phyloP scores from a whole-genome alignment of 2,329 filamentous ascomycete species.

The Aureobasidium pullulans region DNA sequence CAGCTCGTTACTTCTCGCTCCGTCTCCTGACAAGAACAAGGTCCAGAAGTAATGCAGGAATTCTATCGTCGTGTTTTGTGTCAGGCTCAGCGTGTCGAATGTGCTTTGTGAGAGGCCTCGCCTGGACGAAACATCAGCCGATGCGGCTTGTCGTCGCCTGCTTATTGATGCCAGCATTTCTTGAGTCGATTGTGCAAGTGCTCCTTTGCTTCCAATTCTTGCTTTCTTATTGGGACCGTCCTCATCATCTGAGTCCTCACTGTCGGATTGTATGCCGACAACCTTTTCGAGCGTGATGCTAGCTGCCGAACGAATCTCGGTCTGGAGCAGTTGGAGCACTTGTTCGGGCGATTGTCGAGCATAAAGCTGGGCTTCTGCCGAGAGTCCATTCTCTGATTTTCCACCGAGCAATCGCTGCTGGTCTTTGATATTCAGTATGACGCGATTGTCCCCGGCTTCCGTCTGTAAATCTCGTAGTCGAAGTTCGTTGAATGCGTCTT shows the following conservation, averaged over 20 bases:
- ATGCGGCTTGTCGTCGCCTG: constrained; percentile 34
- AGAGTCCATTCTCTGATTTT: constrained; percentile 32
- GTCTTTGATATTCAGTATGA: constrained; percentile 81
- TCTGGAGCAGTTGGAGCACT: constrained; percentile 58
- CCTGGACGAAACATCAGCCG: constrained; percentile 17
- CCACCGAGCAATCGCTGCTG: constrained; percentile 73
- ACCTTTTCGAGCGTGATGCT: constrained; percentile 48
- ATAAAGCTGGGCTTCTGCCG: constrained; percentile 50
- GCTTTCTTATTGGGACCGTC: constrained; percentile 36
- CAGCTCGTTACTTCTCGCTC: constrained; percentile 66
- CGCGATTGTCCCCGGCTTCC: constrained; percentile 64
- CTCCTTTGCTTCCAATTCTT: constrained; percentile 63
- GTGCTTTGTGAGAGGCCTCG: constrained; percentile 36
- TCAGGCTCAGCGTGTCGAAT: constrained; percentile 60
- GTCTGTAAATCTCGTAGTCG: constrained; percentile 72
- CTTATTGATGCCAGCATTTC: constrained; percentile 60
- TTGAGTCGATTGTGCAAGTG: constrained; percentile 56
- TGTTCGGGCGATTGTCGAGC: constrained; percentile 62
- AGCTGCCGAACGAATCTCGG: constrained; percentile 45
- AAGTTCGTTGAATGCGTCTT: constrained; percentile 66
- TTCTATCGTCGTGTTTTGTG: constrained; percentile 87
- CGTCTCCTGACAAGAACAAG: constrained; percentile 82
- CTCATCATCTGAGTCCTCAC: constrained; percentile 46
- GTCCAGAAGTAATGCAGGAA: constrained; percentile 98
- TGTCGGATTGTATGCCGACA: constrained; percentile 64